These are phyloP conservation scores for Didymella arachidicola DNA, from an alignment of 2,329 filamentous ascomycete genomes.

Conservation along the genomic window DNA sequence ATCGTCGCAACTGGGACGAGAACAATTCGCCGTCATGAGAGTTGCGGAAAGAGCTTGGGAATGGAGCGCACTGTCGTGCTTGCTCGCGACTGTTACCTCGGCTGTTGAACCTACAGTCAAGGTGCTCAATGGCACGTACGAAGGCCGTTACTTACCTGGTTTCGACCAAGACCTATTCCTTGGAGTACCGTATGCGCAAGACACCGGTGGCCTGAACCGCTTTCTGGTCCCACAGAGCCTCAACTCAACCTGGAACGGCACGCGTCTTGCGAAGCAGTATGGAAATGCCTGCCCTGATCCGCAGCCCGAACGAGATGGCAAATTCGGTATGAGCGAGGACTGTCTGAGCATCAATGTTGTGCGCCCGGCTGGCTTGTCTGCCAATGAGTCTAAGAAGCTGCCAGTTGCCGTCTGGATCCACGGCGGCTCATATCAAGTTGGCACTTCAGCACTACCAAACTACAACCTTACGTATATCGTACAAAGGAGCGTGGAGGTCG, in stretches of 20 bases:
- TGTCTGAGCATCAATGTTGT: slow-evolving; percentile 70
- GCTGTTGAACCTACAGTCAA: slow-evolving; percentile 37
- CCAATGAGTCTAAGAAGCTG: slow-evolving; percentile 52
- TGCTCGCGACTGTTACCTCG: slow-evolving; percentile 22
- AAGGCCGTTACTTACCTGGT: slow-evolving; percentile 42
- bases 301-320: slow-evolving; percentile 30
- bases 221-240: slow-evolving; percentile 61
- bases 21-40: slow-evolving; percentile 23
- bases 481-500: slow-evolving; percentile 51
- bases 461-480: slow-evolving; percentile 71
- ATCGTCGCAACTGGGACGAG: neutral
- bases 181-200: slow-evolving; percentile 64
- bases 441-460: slow-evolving; percentile 53
- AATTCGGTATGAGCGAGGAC: slow-evolving; percentile 60
- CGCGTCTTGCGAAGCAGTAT: slow-evolving; percentile 52
- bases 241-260: slow-evolving; percentile 54
- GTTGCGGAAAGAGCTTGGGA: slow-evolving; percentile 30
- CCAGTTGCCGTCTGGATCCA: slow-evolving; percentile 70
- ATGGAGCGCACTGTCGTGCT: slow-evolving; percentile 23
- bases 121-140: slow-evolving; percentile 48
- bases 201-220: slow-evolving; percentile 61
- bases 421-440: slow-evolving; percentile 57
- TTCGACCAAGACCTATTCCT: slow-evolving; percentile 58
- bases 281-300: slow-evolving; percentile 53
- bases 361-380: slow-evolving; percentile 58